Evolutionary conservation across 257 asterid genomes (phyloP).

Genomic region (Solanum dulcamara): DNA sequence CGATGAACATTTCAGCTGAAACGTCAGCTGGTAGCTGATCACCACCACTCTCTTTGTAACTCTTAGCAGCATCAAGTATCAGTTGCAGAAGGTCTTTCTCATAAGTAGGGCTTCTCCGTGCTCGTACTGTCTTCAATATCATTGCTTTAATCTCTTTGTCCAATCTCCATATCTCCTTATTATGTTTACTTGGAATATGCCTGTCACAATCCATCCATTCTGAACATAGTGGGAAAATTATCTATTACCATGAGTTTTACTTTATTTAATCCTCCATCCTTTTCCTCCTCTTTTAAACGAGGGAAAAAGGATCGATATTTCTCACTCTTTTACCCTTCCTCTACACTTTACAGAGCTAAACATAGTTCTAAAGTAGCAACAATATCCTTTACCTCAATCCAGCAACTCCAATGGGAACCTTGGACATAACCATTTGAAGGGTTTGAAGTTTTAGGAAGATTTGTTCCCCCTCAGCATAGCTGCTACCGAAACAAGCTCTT

Average conservation of each 20-base stretch:
- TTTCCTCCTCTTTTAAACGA: not conserved
- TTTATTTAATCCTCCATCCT: not conserved
- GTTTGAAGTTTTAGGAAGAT: slow-evolving; percentile 50
- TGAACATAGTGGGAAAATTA: not conserved
- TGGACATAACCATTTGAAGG: slow-evolving; percentile 46
- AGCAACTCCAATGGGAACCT: slow-evolving; percentile 46
- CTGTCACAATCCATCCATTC: slow-evolving; percentile 20
- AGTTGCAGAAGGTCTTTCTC: slow-evolving; percentile 46
- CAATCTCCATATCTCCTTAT: slow-evolving; percentile 44
- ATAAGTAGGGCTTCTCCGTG: slow-evolving; percentile 8
- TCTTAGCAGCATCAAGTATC: slow-evolving; percentile 50
- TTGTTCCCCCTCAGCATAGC: slow-evolving; percentile 36
- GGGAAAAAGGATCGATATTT: not conserved
- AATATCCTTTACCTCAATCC: slow-evolving; percentile 41
- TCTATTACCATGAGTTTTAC: not conserved
- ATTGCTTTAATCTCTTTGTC: slow-evolving; percentile 41
- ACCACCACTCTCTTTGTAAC: slow-evolving; percentile 18
- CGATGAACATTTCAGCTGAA: slow-evolving; percentile 31
- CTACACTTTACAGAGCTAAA: not conserved
- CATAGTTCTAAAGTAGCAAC: not conserved
- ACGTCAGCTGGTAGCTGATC: slow-evolving; percentile 19
- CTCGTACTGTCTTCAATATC: slow-evolving; percentile 40
- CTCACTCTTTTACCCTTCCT: not conserved
- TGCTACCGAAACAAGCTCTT: slow-evolving; percentile 69
- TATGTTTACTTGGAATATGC: slow-evolving; percentile 50